These are phyloP conservation scores for Aspergillus ruber DNA, from an alignment of 2,329 filamentous ascomycete species.

Conservation along the genomic window DNA sequence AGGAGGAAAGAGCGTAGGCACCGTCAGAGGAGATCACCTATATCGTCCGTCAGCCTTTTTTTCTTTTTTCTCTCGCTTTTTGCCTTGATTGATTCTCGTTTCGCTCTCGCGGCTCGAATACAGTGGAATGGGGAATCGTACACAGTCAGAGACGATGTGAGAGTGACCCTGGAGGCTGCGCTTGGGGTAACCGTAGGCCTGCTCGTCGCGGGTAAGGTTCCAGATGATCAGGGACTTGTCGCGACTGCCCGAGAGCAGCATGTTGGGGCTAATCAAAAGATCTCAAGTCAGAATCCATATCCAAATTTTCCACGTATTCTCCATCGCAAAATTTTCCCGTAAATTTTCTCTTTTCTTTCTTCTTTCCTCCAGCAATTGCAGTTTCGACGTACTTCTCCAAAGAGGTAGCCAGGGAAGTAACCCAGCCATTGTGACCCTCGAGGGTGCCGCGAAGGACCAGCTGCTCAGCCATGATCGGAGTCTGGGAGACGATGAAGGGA, in stretches of 20 bases:
- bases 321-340: constrained; percentile 3
- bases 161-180: constrained; percentile 97
- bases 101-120: constrained; percentile 2
- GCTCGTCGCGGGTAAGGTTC: constrained; percentile 99
- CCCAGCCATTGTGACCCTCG: constrained; percentile 99
- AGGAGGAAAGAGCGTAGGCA: constrained; percentile 96
- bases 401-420: constrained; percentile 95
- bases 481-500: constrained; percentile 33
- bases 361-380: constrained; percentile 2
- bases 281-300: constrained; percentile 28
- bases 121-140: constrained; percentile 51
- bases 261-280: constrained; percentile 70
- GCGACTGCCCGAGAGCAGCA: constrained; percentile 95
- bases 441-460: constrained; percentile 94
- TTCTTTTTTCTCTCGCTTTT: background rate
- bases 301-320: background rate
- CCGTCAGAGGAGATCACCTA: constrained; percentile 99
- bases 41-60: constrained; percentile 9
- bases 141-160: constrained; percentile 99
- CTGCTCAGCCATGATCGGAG: constrained; percentile 73
- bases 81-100: constrained; percentile 2
- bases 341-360: constrained; percentile 10
- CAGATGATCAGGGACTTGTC: constrained; percentile 99
- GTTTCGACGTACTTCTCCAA: constrained; percentile 85
- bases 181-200: constrained; percentile 98